Evolutionary conservation across 1,284 basidiomycete species (phyloP).

Genomic region (Tilletia indica): DNA sequence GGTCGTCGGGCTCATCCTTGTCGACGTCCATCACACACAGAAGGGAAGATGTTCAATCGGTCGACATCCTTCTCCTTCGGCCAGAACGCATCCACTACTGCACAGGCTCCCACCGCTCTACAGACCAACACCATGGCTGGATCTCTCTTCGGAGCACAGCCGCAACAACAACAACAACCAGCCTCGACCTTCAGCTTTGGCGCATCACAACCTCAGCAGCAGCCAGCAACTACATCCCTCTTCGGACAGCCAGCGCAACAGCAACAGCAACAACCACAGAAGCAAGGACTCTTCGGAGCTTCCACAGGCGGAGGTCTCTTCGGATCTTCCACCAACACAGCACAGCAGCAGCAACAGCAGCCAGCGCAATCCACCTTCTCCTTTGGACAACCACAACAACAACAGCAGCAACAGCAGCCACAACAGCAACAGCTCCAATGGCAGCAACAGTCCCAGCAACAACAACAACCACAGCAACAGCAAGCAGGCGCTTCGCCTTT

Average conservation of each 20-base stretch:
- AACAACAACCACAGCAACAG: background rate
- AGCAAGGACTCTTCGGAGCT: background rate
- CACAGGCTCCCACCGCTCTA: slow-evolving; percentile 19
- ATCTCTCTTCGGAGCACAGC: background rate
- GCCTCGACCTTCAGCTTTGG: too few species aligned
- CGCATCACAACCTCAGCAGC: background rate
- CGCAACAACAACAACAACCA: too few species aligned
- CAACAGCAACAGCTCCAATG: slow-evolving; percentile 23
- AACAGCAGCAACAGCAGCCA: slow-evolving; percentile 23
- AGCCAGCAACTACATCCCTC: background rate
- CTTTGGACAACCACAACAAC: slow-evolving; percentile 5
- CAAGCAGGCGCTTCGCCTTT: slow-evolving; percentile 33
- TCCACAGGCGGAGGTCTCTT: background rate
- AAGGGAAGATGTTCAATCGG: slow-evolving; percentile 11
- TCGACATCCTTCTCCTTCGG: slow-evolving; percentile 11
- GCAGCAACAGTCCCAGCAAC: slow-evolving; percentile 25
- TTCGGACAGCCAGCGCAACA: slow-evolving; percentile 8
- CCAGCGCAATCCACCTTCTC: background rate
- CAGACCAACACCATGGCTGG: slow-evolving; percentile 16
- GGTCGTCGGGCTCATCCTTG: background rate
- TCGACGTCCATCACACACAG: background rate
- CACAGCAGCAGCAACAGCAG: slow-evolving; percentile 15
- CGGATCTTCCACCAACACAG: background rate
- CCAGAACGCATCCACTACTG: slow-evolving; percentile 18
- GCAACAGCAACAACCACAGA: slow-evolving; percentile 9